Base-by-base conservation (phyloP, 2,329 filamentous ascomycete species). In the Cladosporium velox region DNA sequence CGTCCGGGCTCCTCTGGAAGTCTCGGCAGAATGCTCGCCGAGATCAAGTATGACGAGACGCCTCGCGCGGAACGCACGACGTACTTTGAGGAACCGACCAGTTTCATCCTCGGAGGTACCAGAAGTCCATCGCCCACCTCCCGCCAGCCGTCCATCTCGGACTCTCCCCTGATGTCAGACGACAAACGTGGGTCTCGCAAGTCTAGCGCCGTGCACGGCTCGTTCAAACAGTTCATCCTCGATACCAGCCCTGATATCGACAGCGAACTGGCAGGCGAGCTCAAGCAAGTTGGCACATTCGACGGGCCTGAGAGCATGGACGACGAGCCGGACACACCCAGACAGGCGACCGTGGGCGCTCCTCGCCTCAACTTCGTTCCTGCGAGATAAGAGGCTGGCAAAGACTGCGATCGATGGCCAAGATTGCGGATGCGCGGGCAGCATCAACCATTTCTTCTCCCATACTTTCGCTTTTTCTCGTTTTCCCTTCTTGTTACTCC, bases 21-120 rank as follows among this genome's bases (percentile, higher is more conserved):
- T 67, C 69, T 83, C n/a, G 74, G 74, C 47, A 79, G 75, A 65
- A 74, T 81, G 62, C 72, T 78, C 11, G 80, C 82, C 59, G 78
- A 77, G 61, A 80, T 83, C 52, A 80, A 77, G 44, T 72, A 78
- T 35, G 81, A 83, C 30, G 80, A 76, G 28, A 83, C 81, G 1
- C 81, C 81, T 0, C 80, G 75, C 11, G 72, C 70, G 0, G 79
- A 82, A 57, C 78, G 78, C 65, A 72, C 77, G 5, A 21, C 77
- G 15, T 76, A 77, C 66, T 77, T 78, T 57, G 73, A 72, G 44
- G 26, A 26, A 12, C 6, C 58, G 12, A 34, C 38, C 51, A 54
- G 7, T 32, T 54, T 54, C 26, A 28, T 54, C 15, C 4, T 54
- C 14, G 51, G 51, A 7, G 35, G 49, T 10, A 49, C 59, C 24